Conservation (phyloP, 2,329 filamentous ascomycete genomes). For the Aspergillus proliferans region DNA sequence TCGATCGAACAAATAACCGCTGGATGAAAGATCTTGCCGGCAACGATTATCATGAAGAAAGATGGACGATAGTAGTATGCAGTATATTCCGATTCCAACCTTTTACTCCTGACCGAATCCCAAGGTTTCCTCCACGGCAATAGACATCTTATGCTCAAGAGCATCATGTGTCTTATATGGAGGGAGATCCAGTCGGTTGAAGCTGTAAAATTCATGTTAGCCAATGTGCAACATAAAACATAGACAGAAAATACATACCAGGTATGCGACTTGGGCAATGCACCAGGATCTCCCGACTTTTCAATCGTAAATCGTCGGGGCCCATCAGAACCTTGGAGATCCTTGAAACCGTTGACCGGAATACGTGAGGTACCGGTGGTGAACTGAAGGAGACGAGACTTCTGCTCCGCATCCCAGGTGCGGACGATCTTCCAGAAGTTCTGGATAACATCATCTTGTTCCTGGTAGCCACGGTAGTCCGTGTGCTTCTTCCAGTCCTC, state of each 20-base stretch:
- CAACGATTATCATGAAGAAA: conserved; percentile 4
- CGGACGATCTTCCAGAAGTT: conserved; percentile 97
- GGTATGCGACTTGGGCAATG: conserved; percentile 94
- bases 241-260: conserved; percentile 61
- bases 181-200: conserved; percentile 93
- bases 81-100: conserved; percentile 6
- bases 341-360: conserved; percentile 98
- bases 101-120: conserved; percentile 93
- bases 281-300: conserved; percentile 84
- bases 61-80: conserved; percentile 2
- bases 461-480: conserved; percentile 96
- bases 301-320: conserved; percentile 96
- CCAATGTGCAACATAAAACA: background rate
- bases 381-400: conserved; percentile 91
- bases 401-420: conserved; percentile 96
- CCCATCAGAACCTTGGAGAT: conserved; percentile 93
- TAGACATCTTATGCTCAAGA: conserved; percentile 83
- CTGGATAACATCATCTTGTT: conserved; percentile 93
- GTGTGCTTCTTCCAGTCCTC: conserved; percentile 99
- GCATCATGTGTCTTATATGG: conserved; percentile 84
- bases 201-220: conserved; percentile 49
- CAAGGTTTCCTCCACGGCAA: conserved; percentile 97
- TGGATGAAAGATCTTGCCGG: background rate
- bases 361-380: conserved; percentile 96
- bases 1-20: background rate